Evolutionary conservation across 2,329 filamentous ascomycete species (phyloP).

Genomic region (Dothidotthia symphoricarpi): DNA sequence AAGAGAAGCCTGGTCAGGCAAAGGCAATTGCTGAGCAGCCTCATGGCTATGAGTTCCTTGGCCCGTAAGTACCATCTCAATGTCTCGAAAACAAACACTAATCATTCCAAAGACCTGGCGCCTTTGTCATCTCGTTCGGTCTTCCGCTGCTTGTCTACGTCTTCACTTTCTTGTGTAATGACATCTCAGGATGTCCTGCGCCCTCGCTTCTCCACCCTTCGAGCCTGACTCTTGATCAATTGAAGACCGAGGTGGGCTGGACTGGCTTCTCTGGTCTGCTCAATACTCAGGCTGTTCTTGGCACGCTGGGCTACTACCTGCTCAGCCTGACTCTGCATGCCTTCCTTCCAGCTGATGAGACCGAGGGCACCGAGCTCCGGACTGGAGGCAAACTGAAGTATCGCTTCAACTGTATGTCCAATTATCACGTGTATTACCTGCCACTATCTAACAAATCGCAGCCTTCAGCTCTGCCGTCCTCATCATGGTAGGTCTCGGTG

Average conservation of each 20-base stretch:
- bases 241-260: constrained; percentile 84
- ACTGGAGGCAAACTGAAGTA: constrained; percentile 77
- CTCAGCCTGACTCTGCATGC: constrained; percentile 73
- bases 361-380: constrained; percentile 67
- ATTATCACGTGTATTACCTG: constrained; percentile 3
- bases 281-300: constrained; percentile 67
- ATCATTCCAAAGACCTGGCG: constrained; percentile 61
- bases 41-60: constrained; percentile 44
- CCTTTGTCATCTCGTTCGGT: constrained; percentile 72
- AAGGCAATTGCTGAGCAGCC: constrained; percentile 24
- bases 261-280: constrained; percentile 70
- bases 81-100: constrained; percentile 7
- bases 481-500: constrained; percentile 67
- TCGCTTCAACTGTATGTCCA: constrained; percentile 61
- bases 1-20: constrained; percentile 19
- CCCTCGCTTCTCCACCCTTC: constrained; percentile 74
- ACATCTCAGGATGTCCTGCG: constrained; percentile 84
- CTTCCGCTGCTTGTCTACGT: constrained; percentile 77
- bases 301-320: constrained; percentile 73
- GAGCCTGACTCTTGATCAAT: constrained; percentile 65
- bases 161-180: constrained; percentile 86
- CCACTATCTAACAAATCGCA: constrained; percentile 40
- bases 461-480: constrained; percentile 74
- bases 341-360: constrained; percentile 70
- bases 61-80: constrained; percentile 34